Evolutionary conservation across 352 stramenopile genomes (phyloP).

Genomic region (Thalassiosira oceanica): DNA sequence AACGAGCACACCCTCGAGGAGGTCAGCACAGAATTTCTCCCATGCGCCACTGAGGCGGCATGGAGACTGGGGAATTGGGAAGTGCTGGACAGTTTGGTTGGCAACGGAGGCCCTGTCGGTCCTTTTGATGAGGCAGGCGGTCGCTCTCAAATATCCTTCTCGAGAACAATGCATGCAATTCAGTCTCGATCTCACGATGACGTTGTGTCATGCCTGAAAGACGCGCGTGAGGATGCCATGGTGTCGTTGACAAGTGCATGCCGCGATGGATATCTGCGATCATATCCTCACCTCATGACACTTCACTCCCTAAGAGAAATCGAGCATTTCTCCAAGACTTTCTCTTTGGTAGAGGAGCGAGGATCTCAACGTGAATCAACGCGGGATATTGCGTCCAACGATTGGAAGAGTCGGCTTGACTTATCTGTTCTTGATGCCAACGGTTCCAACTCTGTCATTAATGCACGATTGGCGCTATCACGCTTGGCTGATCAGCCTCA

Average conservation of each 20-base stretch:
- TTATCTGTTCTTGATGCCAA: slow-evolving; percentile 40
- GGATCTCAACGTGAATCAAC: no score
- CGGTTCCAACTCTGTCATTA: slow-evolving; percentile 65
- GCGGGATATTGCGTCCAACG: slow-evolving; percentile 30
- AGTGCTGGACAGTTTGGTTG: slow-evolving; percentile 64
- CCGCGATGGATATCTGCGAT: slow-evolving; percentile 76
- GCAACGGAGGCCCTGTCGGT: no score
- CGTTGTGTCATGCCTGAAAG: slow-evolving; percentile 42
- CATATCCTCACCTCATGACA: slow-evolving; percentile 69
- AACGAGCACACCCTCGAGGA: slow-evolving; percentile 12
- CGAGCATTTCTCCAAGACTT: slow-evolving; percentile 56
- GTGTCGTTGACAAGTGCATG: slow-evolving; percentile 63
- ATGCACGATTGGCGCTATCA: slow-evolving; percentile 67
- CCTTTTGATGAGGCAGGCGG: slow-evolving; percentile 30
- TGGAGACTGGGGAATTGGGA: slow-evolving; percentile 81
- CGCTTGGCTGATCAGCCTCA: slow-evolving; percentile 54
- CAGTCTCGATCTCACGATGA: slow-evolving; percentile 31
- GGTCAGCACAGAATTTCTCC: slow-evolving; percentile 32
- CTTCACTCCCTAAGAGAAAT: slow-evolving; percentile 77
- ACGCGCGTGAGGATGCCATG: slow-evolving; percentile 65
- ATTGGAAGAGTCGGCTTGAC: slow-evolving; percentile 43
- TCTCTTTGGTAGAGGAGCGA: slow-evolving; percentile 13
- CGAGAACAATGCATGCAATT: slow-evolving; percentile 42
- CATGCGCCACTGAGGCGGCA: slow-evolving; percentile 69
- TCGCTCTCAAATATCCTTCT: slow-evolving; percentile 43